These are phyloP conservation scores for Hypoxylon lenormandii DNA, from an alignment of 495 filamentous ascomycete genomes.

Conservation along the genomic window DNA sequence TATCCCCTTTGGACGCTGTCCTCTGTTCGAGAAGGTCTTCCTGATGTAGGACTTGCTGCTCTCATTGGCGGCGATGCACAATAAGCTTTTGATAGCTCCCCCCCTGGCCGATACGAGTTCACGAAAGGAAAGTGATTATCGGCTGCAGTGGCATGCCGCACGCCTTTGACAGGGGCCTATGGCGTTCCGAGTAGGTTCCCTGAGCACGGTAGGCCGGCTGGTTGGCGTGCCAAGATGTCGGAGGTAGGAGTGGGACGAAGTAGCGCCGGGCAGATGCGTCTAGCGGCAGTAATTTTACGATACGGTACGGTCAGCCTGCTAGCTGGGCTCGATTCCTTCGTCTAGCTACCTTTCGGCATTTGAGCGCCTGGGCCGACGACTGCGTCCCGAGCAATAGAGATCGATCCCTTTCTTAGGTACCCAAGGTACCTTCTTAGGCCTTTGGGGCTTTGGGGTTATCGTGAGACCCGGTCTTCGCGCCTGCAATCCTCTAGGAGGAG, in stretches of 20 bases:
- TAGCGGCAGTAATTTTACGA: constrained; percentile 26
- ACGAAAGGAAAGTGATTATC: constrained; percentile 46
- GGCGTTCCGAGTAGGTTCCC: constrained; percentile 34
- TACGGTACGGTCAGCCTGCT: constrained; percentile 18
- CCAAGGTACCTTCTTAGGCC: too few species aligned
- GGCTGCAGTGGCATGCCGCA: constrained; percentile 29
- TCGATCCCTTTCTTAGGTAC: background rate
- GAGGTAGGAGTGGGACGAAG: constrained; percentile 30
- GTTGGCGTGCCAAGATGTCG: constrained; percentile 38
- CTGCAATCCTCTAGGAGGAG: background rate
- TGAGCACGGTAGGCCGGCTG: constrained; percentile 33
- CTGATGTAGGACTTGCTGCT: constrained; percentile 5
- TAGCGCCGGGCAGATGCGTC: constrained; percentile 37
- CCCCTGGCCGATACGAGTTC: constrained; percentile 44
- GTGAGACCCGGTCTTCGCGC: background rate
- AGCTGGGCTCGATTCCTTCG: background rate
- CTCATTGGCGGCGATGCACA: constrained; percentile 33
- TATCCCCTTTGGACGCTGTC: constrained; percentile 8
- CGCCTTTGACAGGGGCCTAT: constrained; percentile 38
- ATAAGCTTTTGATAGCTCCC: constrained; percentile 32
- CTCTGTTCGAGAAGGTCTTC: constrained; percentile 21
- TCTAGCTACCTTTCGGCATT: constrained; percentile 5
- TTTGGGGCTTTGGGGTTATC: background rate
- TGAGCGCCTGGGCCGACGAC: background rate
- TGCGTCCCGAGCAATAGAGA: background rate